Conservation (phyloP, 148 eudicot species). For the Rheum nobile region DNA sequence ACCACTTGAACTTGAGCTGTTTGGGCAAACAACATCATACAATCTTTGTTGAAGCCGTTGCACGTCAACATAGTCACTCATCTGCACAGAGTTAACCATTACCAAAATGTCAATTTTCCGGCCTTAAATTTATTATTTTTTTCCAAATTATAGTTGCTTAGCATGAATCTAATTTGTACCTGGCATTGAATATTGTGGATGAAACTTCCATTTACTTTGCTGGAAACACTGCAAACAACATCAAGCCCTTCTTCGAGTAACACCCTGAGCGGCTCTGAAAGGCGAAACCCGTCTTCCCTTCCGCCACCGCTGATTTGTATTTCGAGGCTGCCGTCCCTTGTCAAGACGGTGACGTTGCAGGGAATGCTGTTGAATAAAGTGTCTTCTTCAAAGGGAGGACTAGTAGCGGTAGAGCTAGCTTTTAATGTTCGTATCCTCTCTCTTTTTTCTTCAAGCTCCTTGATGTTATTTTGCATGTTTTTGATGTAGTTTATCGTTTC, state of each 20-base stretch:
- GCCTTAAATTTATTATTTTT: not conserved
- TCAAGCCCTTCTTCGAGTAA: slow-evolving; percentile 25
- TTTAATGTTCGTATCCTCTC: not conserved
- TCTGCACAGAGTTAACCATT: not conserved
- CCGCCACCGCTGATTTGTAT: slow-evolving; percentile 18
- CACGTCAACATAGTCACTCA: slow-evolving; percentile 10
- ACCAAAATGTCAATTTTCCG: not conserved
- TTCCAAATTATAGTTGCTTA: not conserved
- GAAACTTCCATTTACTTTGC: slow-evolving; percentile 15
- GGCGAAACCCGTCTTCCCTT: slow-evolving; percentile 9
- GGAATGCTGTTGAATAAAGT: not conserved
- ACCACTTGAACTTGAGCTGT: not conserved
- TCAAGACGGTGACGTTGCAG: not conserved
- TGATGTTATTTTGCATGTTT: not conserved
- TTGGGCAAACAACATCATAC: slow-evolving; percentile 9
- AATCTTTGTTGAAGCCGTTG: slow-evolving; percentile 17
- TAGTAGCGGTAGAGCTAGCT: not conserved
- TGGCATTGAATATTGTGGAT: slow-evolving; percentile 30
- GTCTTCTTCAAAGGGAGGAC: not conserved
- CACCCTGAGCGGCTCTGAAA: slow-evolving; percentile 22
- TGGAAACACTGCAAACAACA: slow-evolving; percentile 25
- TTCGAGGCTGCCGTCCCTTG: slow-evolving; percentile 17
- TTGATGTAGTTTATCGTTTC: slow-evolving; percentile 3
- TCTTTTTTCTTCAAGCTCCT: not conserved
- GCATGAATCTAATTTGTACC: slow-evolving; percentile 14